A percentile compares a stretch with the other conserved stretches of the same genome.
phyloP scores from a whole-genome alignment of 1,284 basidiomycete genomes.

The Tilletia caries region DNA sequence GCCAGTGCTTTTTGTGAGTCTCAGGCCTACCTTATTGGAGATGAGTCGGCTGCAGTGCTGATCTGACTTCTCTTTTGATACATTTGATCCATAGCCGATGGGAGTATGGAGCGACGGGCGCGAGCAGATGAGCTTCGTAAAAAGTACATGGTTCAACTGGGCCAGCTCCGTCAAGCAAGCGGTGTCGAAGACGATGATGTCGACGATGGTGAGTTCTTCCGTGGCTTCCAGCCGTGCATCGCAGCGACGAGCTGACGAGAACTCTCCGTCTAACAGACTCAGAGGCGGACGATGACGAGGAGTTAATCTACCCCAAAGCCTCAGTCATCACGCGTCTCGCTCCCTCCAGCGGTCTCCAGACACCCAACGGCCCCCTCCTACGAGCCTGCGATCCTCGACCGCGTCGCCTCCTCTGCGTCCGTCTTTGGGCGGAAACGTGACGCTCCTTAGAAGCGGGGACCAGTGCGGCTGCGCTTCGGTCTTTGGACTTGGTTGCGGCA shows the following conservation, averaged over 20 bases:
- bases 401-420: constrained; percentile 37
- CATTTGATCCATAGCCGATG: no score
- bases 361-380: constrained; percentile 16
- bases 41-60: no score
- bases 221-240: no score
- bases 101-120: constrained; percentile 34
- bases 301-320: constrained; percentile 49
- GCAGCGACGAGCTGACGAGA: constrained; percentile 44
- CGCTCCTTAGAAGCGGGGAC: constrained; percentile 42
- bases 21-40: no score
- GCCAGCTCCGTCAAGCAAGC: constrained; percentile 37
- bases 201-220: constrained; percentile 39
- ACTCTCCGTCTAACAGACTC: constrained; percentile 7
- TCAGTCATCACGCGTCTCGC: constrained; percentile 42
- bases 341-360: constrained; percentile 17
- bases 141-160: constrained; percentile 43
- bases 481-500: constrained; percentile 43
- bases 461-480: constrained; percentile 28
- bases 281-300: constrained; percentile 29
- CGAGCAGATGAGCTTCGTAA: constrained; percentile 43
- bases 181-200: constrained; percentile 31
- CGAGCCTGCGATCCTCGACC: constrained; percentile 29
- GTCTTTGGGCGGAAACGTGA: constrained; percentile 24
- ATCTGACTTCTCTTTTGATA: no score
- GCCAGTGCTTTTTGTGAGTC: constrained; percentile 32